phyloP scores from a whole-genome alignment of 1,284 basidiomycete species.

The Athelia psychrophila region DNA sequence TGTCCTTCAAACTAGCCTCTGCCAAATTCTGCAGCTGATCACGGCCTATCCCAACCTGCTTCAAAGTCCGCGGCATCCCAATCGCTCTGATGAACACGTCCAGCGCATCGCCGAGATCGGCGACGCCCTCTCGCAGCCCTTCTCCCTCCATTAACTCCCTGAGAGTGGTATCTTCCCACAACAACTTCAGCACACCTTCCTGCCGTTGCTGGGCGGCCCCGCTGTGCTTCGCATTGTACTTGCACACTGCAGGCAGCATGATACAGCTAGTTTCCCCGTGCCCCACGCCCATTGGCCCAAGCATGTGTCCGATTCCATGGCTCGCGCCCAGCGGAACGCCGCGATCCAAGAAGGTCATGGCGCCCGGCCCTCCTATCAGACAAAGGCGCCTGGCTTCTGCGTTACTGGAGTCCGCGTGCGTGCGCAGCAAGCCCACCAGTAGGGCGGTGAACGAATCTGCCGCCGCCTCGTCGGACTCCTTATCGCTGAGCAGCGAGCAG shows the following conservation, averaged over 20 bases:
- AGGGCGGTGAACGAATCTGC: too few species aligned
- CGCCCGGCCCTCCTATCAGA: too few species aligned
- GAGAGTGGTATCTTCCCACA: slow-evolving; percentile 3
- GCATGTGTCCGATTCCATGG: too few species aligned
- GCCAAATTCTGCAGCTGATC: slow-evolving; percentile 6
- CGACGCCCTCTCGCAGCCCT: slow-evolving; percentile 2
- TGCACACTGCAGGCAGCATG: slow-evolving; percentile 9
- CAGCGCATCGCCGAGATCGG: slow-evolving; percentile 6
- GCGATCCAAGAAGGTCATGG: too few species aligned
- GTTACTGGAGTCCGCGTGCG: too few species aligned
- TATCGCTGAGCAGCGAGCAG: too few species aligned
- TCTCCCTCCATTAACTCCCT: not conserved
- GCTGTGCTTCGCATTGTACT: slow-evolving; percentile 8
- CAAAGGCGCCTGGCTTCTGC: too few species aligned
- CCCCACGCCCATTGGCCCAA: too few species aligned
- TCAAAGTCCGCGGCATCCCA: slow-evolving; percentile 8
- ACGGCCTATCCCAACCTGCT: slow-evolving; percentile 7
- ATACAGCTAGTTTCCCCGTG: slow-evolving; percentile 10
- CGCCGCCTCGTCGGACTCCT: too few species aligned
- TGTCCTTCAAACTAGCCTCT: slow-evolving; percentile 6
- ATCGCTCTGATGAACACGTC: slow-evolving; percentile 4
- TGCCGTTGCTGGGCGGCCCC: slow-evolving; percentile 5
- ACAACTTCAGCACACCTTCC: not conserved
- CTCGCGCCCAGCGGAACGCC: too few species aligned
- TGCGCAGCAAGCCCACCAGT: too few species aligned